Evolutionary conservation across 768 basidiomycete genomes (phyloP), one percentile per base, ranked within the genome.

Genomic region (Daedaleopsis nitida): DNA sequence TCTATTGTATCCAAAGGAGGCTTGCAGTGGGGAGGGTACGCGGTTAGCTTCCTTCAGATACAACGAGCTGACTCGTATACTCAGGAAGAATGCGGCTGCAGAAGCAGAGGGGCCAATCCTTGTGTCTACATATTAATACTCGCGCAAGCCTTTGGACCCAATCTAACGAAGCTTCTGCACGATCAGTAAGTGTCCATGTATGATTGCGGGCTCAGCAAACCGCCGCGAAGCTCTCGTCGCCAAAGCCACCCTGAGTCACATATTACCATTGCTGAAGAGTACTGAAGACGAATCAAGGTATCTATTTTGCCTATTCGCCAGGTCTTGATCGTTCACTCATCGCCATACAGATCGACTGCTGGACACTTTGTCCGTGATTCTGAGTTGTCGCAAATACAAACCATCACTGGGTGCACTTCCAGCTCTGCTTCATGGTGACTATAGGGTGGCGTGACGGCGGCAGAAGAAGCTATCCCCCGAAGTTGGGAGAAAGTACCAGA

Each of bases 101-200:
- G 91, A 92, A 2, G 87, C 89, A 14, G 96, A 98, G 74, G 94
- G 94, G 65, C 91, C 96, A 0, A 94, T 98, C 60, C 98, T 99
- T 70, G 97, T 74, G 85, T 99, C 60, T 93, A 94, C 39, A 96
- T 98, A 94, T 80, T 98, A 44, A 96, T 98, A 94, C 80, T 98
- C 45, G 94, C 96, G 1, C 85, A 87, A 1, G 93, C 97, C 10
- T 95, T 99, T 35, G 97, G 97, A 0, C 95, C 95, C 3, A 96
- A 95, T 73, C 78, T 99, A 49, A 98, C 97, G 0, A 95, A 96
- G 70, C 81, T 96, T 48, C 81, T 99, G 59, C 97, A 98, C 74
- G 97, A 98, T 69, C 91, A 98, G 66, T 84, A 98, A 35, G 95
- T 98, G 72, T 79, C 96, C 45, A 98, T 99, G 92, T 91, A 98